Evolutionary conservation across 1,139 yeast species (phyloP).

Genomic region (Taphrina pruni): DNA sequence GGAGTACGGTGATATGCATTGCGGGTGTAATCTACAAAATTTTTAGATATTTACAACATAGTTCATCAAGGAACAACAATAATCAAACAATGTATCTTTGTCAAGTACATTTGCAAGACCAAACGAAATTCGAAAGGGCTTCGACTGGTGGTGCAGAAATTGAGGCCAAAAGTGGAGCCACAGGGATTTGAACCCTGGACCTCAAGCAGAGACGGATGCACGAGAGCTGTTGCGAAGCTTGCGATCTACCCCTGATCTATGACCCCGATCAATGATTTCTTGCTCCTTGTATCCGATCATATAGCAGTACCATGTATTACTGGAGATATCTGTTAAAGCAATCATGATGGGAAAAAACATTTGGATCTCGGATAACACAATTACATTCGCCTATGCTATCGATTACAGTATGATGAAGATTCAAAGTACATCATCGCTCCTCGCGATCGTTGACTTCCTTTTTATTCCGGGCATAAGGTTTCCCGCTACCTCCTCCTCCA

Average conservation of each 20-base stretch:
- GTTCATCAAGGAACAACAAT: not conserved
- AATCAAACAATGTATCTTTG: not conserved
- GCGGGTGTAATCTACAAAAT: not conserved
- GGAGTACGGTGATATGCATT: not conserved
- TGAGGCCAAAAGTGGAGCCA: slow-evolving; percentile 1
- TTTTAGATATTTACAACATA: not conserved
- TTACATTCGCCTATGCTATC: slow-evolving; percentile 4
- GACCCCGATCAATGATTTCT: slow-evolving; percentile 15
- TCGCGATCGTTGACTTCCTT: slow-evolving; percentile 26
- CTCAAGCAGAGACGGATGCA: slow-evolving; percentile 24
- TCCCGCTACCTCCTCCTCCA: slow-evolving; percentile 46
- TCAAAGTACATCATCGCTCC: slow-evolving; percentile 4
- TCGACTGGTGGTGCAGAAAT: too few relatives aligned
- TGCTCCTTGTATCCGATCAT: too few relatives aligned
- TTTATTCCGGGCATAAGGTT: slow-evolving; percentile 18
- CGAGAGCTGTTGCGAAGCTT: slow-evolving; percentile 27
- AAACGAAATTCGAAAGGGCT: not conserved
- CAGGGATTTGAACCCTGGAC: slow-evolving; percentile 23
- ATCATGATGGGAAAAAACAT: not conserved
- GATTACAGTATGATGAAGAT: too few relatives aligned
- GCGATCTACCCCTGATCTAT: slow-evolving; percentile 22
- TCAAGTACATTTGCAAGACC: not conserved
- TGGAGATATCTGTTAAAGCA: not conserved
- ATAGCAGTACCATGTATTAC: not conserved
- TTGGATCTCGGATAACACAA: not conserved